These are phyloP conservation scores for Guadua angustifolia DNA, from an alignment of 176 grass and related monocot genomes.

Conservation along the genomic window DNA sequence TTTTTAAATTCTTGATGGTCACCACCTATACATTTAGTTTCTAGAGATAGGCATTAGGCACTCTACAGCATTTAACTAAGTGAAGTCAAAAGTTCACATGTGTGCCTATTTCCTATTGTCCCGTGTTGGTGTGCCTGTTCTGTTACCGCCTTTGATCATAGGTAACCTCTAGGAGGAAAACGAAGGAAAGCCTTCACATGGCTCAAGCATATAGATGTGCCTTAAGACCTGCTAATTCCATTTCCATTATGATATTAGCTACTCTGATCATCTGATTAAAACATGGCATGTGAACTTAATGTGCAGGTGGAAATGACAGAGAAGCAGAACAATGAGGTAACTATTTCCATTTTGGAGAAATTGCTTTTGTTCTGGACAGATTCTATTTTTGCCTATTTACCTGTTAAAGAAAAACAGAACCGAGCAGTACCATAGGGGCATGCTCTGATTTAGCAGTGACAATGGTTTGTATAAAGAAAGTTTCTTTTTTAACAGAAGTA, in stretches of 20 bases:
- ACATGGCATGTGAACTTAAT: slow-evolving; percentile 20
- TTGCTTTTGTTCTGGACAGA: not conserved
- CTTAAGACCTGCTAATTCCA: not conserved
- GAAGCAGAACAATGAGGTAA: slow-evolving; percentile 76
- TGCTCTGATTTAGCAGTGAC: not conserved
- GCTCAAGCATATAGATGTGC: not conserved
- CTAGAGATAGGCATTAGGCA: not conserved
- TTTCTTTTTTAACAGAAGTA: not conserved
- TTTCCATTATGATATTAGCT: slow-evolving; percentile 11
- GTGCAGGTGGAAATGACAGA: slow-evolving; percentile 61
- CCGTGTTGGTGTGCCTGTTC: not conserved
- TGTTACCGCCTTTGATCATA: not conserved
- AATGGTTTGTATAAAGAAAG: slow-evolving; percentile 7
- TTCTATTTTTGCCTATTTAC: slow-evolving; percentile 20
- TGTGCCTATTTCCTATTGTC: not conserved
- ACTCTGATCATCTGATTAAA: slow-evolving; percentile 11
- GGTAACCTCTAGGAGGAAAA: not conserved
- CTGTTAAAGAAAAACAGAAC: not conserved
- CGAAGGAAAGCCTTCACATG: not conserved
- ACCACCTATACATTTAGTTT: slow-evolving; percentile 11
- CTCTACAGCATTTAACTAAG: not conserved
- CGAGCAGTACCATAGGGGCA: not conserved
- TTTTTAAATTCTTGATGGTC: not conserved
- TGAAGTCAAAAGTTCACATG: not conserved
- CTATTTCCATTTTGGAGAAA: slow-evolving; percentile 34